phyloP scores from a whole-genome alignment of 2,329 filamentous ascomycete species.

The Nannizziopsis barbatae region DNA sequence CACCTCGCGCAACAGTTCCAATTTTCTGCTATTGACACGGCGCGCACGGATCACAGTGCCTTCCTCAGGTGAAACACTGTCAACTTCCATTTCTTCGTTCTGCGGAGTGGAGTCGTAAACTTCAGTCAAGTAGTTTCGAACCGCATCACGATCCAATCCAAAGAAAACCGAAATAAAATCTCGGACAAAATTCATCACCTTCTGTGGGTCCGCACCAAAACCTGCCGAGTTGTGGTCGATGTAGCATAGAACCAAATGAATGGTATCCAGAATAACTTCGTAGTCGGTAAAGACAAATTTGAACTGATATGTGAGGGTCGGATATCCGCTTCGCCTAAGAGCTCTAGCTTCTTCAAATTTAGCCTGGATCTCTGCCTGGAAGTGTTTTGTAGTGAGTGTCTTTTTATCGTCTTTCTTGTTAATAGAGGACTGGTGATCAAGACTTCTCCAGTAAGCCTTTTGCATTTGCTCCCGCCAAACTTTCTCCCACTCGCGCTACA shows the following conservation, averaged over 20 bases:
- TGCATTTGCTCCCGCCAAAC: conserved; percentile 96
- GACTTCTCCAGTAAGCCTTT: conserved; percentile 85
- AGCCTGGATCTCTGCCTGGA: conserved; percentile 81
- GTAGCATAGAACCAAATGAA: conserved; percentile 38
- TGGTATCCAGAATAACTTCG: conserved; percentile 49
- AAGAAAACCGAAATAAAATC: conserved; percentile 68
- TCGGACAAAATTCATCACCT: conserved; percentile 64
- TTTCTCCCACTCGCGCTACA: conserved; percentile 88
- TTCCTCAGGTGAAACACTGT: conserved; percentile 57
- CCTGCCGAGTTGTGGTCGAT: conserved; percentile 40
- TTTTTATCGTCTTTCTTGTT: conserved; percentile 85
- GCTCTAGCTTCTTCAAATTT: conserved; percentile 85
- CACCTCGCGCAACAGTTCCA: conserved; percentile 68
- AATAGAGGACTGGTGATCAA: conserved; percentile 91
- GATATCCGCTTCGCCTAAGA: conserved; percentile 50
- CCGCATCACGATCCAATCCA: conserved; percentile 58
- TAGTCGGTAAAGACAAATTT: conserved; percentile 62
- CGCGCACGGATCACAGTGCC: conserved; percentile 56
- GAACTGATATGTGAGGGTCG: conserved; percentile 59
- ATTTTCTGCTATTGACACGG: conserved; percentile 59
- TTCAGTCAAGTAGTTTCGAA: conserved; percentile 55
- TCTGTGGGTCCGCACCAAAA: conserved; percentile 54
- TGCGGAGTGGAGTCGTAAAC: conserved; percentile 60
- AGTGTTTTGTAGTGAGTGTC: conserved; percentile 76
- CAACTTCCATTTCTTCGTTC: conserved; percentile 67